Base-by-base conservation (phyloP, 2,329 filamentous ascomycete genomes). In the Trichoderma pleuroti region DNA sequence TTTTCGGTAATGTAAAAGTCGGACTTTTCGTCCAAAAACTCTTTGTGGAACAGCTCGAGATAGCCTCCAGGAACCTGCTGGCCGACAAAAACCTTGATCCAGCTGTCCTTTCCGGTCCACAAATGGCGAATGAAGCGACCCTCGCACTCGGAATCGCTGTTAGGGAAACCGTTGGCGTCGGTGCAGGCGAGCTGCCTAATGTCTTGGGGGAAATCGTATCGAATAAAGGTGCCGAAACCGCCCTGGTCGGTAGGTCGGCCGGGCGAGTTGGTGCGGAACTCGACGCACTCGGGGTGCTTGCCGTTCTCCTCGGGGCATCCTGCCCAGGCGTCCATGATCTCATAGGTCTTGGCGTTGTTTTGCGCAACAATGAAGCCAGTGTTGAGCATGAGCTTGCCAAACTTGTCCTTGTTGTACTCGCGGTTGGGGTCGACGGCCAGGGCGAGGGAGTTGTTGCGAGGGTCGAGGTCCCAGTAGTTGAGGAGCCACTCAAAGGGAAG, bases 351-450 rank as follows among this genome's bases (percentile, higher is more conserved):
- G 18, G 80, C 76, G 74, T 84, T 84, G 76, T 86, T 85, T 77
- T 87, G 85, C 4, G 85, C 82, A 49, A 87, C 78, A 76, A 87
- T 85, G 79, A 87, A 86, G 21, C 85, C 85, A 1, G 85, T 85
- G 78, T 87, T 87, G 74, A 83, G 80, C 80, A 82, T 84, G 73
- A 79, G 74, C 68, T 80, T 81, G 71, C 78, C 79, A 28, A 78
- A 80, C 73, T 78, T 76, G 74, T 84, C 82, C 70, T 78, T 76
- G 77, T 84, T 84, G 75, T 76, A 75, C 42, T 80, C 76, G 39
- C 72, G 71, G 30, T 77, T 74, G 5, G 82, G 82, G 36, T 84
- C 82, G 42, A 79, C 73, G 28, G 82, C 81, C 56, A 84, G 78
- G 61, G 82, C 81, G 59, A 84, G 77, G 18, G 82, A 81, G 77